These are phyloP conservation scores for Sicyos baderoa DNA, from an alignment of 306 rosid genomes.

Conservation along the genomic window DNA sequence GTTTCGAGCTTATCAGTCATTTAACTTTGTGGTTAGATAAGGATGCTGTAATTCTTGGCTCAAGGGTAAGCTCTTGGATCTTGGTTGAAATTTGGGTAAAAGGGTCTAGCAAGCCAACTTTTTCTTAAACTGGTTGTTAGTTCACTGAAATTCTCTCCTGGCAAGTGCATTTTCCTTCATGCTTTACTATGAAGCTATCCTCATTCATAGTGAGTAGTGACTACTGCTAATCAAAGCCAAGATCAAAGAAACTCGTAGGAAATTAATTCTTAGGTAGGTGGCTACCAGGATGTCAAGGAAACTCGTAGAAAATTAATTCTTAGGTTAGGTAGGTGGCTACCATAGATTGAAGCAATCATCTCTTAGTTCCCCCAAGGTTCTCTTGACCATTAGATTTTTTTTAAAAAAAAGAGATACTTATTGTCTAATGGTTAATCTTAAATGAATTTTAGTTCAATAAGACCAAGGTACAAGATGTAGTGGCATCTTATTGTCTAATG, in stretches of 20 bases:
- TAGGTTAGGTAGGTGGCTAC: too few relatives aligned
- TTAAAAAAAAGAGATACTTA: too few relatives aligned
- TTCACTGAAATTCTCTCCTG: neutral
- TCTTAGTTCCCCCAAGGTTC: too few relatives aligned
- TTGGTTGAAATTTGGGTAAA: neutral
- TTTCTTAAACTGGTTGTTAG: neutral
- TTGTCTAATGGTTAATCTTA: too few relatives aligned
- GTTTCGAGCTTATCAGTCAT: slow-evolving; percentile 63
- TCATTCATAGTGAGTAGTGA: neutral
- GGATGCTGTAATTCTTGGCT: slow-evolving; percentile 54
- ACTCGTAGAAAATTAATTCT: too few relatives aligned
- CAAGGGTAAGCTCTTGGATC: slow-evolving; percentile 31
- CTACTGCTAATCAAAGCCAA: neutral
- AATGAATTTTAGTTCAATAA: too few relatives aligned
- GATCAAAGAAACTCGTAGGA: too few relatives aligned
- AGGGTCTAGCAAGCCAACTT: neutral
- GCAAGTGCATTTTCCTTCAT: neutral
- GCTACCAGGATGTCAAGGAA: too few relatives aligned
- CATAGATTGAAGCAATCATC: too few relatives aligned
- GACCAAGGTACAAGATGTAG: neutral
- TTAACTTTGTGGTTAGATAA: slow-evolving; percentile 59
- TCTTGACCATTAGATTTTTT: too few relatives aligned
- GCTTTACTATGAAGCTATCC: neutral
- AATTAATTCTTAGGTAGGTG: too few relatives aligned
- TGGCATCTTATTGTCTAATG: neutral